Base-by-base conservation (phyloP, 2,329 filamentous ascomycete genomes). In the Cercospora nicotianae region DNA sequence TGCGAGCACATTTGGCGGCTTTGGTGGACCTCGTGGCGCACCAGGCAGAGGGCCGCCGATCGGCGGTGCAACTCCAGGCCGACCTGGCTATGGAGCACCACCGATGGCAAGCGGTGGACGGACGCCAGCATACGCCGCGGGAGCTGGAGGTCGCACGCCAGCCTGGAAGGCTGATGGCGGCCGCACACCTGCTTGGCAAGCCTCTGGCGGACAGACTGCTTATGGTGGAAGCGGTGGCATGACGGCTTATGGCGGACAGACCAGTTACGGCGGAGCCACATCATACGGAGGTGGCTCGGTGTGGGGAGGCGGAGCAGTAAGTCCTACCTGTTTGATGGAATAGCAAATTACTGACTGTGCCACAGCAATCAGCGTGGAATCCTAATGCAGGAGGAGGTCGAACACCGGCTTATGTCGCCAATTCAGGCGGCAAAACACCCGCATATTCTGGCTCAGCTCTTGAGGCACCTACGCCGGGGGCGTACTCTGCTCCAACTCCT, bases 381-480 rank as follows among this genome's bases (percentile, higher is more conserved):
- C 73, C 79, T 42, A 78, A 77, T 64, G 70, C 67, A 30, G 74
- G 71, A 31, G 74, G 74, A 30, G 74, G 73, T 51, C 75, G 78
- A 39, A 81, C 80, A 39, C 90, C 92, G 1, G 91, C 87, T 85
- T 64, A 73, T 36, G 58, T 70, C n/a, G 57, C 84, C 86, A 53
- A 79, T 71, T 33, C 79, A 65, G 90, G 90, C 7, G 89, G 87
- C n/a, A 90, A 94, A 79, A 96, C 93, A 0, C 93, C 93, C 3
- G 89, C 87, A 1, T 93, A 91, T 76, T 62, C 68, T 26, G 76
- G 75, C 20, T 64, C 61, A 13, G 72, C 75, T 0, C 92, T 91
- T 73, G 91, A 94, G 73, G 90, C 89, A 3, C 90, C 89, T 16
- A 81, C 78, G 6, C 79, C 79, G 9, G 77, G 78, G 42, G 80